These are phyloP conservation scores for Kodamaea restingae DNA, from an alignment of 805 yeast genomes.

Conservation along the genomic window DNA sequence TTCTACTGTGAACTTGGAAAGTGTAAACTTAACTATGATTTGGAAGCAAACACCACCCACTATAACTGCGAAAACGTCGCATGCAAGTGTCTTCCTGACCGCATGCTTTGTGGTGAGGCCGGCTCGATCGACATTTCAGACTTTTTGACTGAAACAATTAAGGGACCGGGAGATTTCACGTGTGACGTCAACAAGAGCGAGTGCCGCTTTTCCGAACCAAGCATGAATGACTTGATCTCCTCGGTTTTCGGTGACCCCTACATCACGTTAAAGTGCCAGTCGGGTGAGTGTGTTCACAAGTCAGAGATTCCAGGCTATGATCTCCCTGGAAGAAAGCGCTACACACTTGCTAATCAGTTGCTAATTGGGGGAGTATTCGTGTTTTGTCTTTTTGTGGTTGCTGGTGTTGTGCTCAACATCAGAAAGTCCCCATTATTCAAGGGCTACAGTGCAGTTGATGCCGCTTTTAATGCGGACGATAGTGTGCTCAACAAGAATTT, in stretches of 20 bases:
- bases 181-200: slow-evolving; percentile 62
- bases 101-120: slow-evolving; percentile 88
- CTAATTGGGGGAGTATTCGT: slow-evolving; percentile 42
- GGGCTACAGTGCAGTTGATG: slow-evolving; percentile 21
- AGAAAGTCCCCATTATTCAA: slow-evolving; percentile 61
- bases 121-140: slow-evolving; percentile 95
- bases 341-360: slow-evolving; percentile 45
- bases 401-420: slow-evolving; percentile 42
- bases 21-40: slow-evolving; percentile 70
- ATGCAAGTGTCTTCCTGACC: slow-evolving; percentile 89
- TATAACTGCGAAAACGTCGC: slow-evolving; percentile 72
- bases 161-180: slow-evolving; percentile 88
- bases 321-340: slow-evolving; percentile 50
- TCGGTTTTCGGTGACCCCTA: slow-evolving; percentile 94
- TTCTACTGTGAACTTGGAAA: slow-evolving; percentile 78
- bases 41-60: slow-evolving; percentile 59
- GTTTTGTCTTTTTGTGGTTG: slow-evolving; percentile 22
- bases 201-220: slow-evolving; percentile 88
- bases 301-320: slow-evolving; percentile 91
- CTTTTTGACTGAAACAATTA: slow-evolving; percentile 81
- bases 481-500: slow-evolving; percentile 49
- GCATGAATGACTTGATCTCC: slow-evolving; percentile 87
- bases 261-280: slow-evolving; percentile 72
- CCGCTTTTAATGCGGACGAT: slow-evolving; percentile 27
- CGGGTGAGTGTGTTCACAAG: slow-evolving; percentile 90